A percentile compares a stretch with the other conserved stretches of the same genome.
phyloP scores from a whole-genome alignment of 2,329 filamentous ascomycete species.

The Lecanicillium sp. region DNA sequence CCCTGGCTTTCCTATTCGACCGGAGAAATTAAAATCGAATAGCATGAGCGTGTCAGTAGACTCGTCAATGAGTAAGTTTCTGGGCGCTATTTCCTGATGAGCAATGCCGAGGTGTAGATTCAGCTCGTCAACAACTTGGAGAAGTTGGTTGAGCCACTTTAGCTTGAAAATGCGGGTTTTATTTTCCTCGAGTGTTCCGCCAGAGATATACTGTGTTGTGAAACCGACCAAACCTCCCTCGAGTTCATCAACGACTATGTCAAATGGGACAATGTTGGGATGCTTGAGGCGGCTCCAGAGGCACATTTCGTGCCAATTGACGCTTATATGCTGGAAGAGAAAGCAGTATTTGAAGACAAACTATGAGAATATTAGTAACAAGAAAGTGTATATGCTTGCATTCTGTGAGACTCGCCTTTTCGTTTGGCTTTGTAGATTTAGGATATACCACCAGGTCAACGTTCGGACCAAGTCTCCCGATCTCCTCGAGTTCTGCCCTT shows the following conservation, averaged over 20 bases:
- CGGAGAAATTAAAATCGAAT: conserved; percentile 27
- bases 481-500: conserved; percentile 19
- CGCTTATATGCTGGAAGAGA: conserved; percentile 11
- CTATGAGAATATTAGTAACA: conserved; percentile 6
- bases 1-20: conserved; percentile 12
- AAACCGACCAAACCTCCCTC: conserved; percentile 27
- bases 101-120: conserved; percentile 28
- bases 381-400: neutral
- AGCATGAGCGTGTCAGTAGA: conserved; percentile 23
- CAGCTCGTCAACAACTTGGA: conserved; percentile 25
- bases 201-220: conserved; percentile 25
- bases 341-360: conserved; percentile 29
- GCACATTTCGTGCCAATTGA: conserved; percentile 27
- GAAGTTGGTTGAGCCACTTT: conserved; percentile 27
- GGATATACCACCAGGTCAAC: conserved; percentile 19
- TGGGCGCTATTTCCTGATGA: conserved; percentile 29
- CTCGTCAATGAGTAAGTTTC: conserved; percentile 28
- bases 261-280: conserved; percentile 28
- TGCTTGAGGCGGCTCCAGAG: conserved; percentile 26
- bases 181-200: conserved; percentile 23
- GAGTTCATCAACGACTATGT: conserved; percentile 25
- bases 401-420: conserved; percentile 6
- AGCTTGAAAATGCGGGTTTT: conserved; percentile 24
- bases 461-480: conserved; percentile 19
- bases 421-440: conserved; percentile 6